phyloP scores from a whole-genome alignment of 2,329 filamentous ascomycete genomes.

The Calonectria fujianensis region DNA sequence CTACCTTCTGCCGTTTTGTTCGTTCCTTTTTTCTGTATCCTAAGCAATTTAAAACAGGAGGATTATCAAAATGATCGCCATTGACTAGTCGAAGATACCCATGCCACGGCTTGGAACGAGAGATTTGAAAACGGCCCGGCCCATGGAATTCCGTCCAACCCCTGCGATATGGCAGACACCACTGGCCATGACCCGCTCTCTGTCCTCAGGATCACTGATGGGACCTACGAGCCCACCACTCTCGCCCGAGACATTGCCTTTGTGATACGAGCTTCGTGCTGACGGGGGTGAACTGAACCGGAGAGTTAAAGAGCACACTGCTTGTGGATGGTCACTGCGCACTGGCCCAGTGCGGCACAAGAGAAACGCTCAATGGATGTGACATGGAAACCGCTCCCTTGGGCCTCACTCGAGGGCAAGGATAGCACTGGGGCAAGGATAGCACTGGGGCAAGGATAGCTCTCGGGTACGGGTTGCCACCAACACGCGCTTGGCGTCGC shows the following conservation, averaged over 20 bases:
- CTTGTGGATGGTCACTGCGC: background rate
- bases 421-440: slow-evolving; percentile 14
- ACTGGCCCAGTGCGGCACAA: slow-evolving; percentile 24
- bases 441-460: slow-evolving; percentile 16
- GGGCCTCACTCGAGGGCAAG: slow-evolving; percentile 14
- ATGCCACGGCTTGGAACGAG: slow-evolving; percentile 43
- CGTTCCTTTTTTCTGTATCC: slow-evolving; percentile 26
- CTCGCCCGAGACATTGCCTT: slow-evolving; percentile 37
- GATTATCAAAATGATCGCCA: slow-evolving; percentile 42
- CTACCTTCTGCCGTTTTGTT: slow-evolving; percentile 25
- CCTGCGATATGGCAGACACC: slow-evolving; percentile 41
- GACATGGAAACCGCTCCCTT: slow-evolving; percentile 7
- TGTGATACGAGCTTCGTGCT: slow-evolving; percentile 9
- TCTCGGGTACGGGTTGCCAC: slow-evolving; percentile 28
- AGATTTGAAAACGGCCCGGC: slow-evolving; percentile 51
- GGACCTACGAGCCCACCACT: slow-evolving; percentile 27
- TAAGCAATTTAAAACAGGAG: slow-evolving; percentile 38
- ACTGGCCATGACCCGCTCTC: slow-evolving; percentile 32
- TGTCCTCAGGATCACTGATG: slow-evolving; percentile 26
- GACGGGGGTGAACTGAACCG: slow-evolving; percentile 15
- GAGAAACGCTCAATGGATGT: slow-evolving; percentile 17
- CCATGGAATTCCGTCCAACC: slow-evolving; percentile 49
- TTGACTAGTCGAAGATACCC: slow-evolving; percentile 43
- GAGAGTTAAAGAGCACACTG: background rate
- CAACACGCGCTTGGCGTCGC: slow-evolving; percentile 34